Evolutionary conservation across 352 stramenopile species (phyloP), one percentile per base, ranked within the genome.

Genomic region (Elongisporangium prolatum): DNA sequence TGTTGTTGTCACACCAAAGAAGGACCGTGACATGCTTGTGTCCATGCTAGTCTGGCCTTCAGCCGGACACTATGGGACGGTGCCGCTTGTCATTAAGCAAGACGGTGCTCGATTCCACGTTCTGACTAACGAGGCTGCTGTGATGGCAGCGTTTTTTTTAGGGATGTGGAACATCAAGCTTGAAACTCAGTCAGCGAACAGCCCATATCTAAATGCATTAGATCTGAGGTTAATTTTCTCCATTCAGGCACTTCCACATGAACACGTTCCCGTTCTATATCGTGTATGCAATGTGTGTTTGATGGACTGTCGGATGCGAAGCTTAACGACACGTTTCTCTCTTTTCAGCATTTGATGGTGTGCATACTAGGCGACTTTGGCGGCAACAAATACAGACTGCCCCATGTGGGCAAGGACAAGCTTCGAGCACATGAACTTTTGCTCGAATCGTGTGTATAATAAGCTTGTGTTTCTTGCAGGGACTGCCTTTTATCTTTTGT

Each of bases 341-440:
- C 71, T 0, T 62, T 77, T 40, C 71, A 80, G 53, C 76, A 80
- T 48, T 61, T 65, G 8, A 73, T 80, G 68, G 71, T 77, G 48
- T 71, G 65, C 49, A 77, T 68, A 1, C 76, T 80, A 66, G 62
- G 64, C 38, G 68, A 77, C 7, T 68, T 77, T 57, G 71, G 71
- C 14, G 67, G 63, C 20, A 80, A 80, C 57, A 80, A 68, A 25
- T 80, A 80, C 34, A 65, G 24, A 34, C 24, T 34, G 24, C 24
- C n/a, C n/a, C n/a, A n/a, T n/a, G n/a, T n/a, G n/a, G n/a, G n/a
- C n/a, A 34, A 34, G 7, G 24, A 34, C 24, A 34, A 34, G 24
- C 24, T 34, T 34, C 24, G 24, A 34, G 24, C 24, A 8, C 24
- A 34, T 34, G 24, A 7, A 7, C 24, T 34, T 34, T 7, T 34